These are phyloP conservation scores for Tuber magnatum DNA, from an alignment of 495 filamentous ascomycete species.

Conservation along the genomic window DNA sequence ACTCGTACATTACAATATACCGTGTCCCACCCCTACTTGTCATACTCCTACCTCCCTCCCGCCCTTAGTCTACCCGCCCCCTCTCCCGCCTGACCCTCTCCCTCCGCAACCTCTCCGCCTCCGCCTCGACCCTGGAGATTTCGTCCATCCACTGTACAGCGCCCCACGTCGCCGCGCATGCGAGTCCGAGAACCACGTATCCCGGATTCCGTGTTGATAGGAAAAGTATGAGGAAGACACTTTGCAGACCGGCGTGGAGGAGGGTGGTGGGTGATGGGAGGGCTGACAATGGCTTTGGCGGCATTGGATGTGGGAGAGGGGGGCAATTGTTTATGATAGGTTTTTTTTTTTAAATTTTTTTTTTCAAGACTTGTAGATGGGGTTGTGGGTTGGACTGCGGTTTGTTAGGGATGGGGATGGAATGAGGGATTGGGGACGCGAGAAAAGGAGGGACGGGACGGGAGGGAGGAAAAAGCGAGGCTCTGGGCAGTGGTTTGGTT, in stretches of 20 bases:
- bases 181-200: conserved; percentile 67
- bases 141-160: conserved; percentile 80
- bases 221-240: conserved; percentile 66
- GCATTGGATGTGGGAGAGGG: conserved; percentile 81
- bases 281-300: conserved; percentile 71
- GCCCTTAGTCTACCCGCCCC: conserved; percentile 16
- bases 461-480: neutral
- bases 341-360: neutral
- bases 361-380: neutral
- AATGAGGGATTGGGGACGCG: neutral
- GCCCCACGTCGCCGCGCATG: conserved; percentile 81
- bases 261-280: conserved; percentile 79
- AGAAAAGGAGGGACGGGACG: neutral
- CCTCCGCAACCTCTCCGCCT: conserved; percentile 49
- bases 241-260: conserved; percentile 45
- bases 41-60: conserved; percentile 34
- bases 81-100: conserved; percentile 42
- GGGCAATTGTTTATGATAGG: conserved; percentile 44
- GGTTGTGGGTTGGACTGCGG: neutral
- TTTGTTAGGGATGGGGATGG: neutral
- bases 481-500: neutral
- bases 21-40: neutral
- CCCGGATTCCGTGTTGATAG: conserved; percentile 76
- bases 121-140: conserved; percentile 59
- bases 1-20: neutral